These are phyloP conservation scores for Fusarium sp. DNA, from an alignment of 2,329 filamentous ascomycete genomes.

Conservation along the genomic window DNA sequence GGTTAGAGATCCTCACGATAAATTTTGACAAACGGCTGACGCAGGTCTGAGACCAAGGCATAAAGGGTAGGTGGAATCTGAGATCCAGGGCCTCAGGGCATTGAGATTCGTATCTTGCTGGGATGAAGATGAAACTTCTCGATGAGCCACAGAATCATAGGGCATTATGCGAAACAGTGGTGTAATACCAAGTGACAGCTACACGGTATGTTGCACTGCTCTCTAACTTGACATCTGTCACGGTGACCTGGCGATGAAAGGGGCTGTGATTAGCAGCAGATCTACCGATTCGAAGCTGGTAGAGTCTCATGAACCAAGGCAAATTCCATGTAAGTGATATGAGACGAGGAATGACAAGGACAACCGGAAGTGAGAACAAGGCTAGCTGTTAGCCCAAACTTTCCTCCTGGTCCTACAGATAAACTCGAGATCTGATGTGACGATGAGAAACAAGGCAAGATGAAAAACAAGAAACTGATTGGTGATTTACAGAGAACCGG, in stretches of 20 bases:
- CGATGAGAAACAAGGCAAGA: constrained; percentile 14
- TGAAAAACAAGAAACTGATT: constrained; percentile 3
- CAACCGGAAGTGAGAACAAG: constrained; percentile 21
- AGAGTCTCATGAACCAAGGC: constrained; percentile 23
- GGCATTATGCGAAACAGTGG: constrained; percentile 32
- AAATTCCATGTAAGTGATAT: constrained; percentile 18
- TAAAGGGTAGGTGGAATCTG: constrained; percentile 28
- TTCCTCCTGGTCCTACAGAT: constrained; percentile 12
- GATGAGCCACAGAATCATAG: constrained; percentile 30
- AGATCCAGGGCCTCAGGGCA: constrained; percentile 31
- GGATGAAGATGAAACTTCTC: constrained; percentile 44
- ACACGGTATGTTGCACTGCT: constrained; percentile 17
- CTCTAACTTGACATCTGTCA: constrained; percentile 20
- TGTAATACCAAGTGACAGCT: constrained; percentile 22
- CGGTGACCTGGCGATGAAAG: constrained; percentile 10
- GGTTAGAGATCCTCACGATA: constrained; percentile 9
- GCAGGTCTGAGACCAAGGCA: constrained; percentile 7
- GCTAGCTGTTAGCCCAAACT: constrained; percentile 12
- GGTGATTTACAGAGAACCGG: not conserved
- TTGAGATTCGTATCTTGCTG: constrained; percentile 32
- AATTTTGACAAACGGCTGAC: constrained; percentile 12
- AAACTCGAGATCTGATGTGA: constrained; percentile 22
- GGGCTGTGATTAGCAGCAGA: constrained; percentile 2
- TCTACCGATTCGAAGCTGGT: constrained; percentile 30
- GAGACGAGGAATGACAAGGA: constrained; percentile 41